Conservation (phyloP, 2,329 filamentous ascomycete species). For the Coniochaeta prunicola region DNA sequence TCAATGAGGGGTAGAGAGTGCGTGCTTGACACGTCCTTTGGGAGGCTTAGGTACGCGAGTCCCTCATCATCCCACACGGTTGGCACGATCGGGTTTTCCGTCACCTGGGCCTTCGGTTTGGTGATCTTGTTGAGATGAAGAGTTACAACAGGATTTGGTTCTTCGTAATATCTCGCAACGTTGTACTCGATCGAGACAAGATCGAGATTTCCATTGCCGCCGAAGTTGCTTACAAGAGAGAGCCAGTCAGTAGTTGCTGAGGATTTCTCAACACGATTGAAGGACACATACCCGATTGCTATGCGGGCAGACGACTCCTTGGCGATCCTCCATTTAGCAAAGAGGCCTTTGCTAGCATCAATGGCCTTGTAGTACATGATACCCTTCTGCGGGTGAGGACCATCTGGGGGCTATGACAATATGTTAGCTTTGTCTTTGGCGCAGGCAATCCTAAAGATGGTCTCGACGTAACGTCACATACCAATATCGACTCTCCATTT, state of each 20-base stretch:
- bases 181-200: background rate
- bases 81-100: background rate
- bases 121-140: background rate
- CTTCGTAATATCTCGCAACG: background rate
- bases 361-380: slow-evolving; percentile 3
- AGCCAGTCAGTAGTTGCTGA: background rate
- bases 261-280: background rate
- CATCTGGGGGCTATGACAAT: background rate
- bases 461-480: background rate
- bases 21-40: background rate
- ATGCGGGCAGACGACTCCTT: slow-evolving; percentile 1
- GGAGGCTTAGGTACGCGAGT: background rate
- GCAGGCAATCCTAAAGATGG: background rate
- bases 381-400: background rate
- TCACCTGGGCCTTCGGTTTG: background rate
- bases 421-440: background rate
- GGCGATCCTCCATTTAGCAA: background rate
- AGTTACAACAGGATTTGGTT: background rate
- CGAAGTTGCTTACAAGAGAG: background rate
- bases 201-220: slow-evolving; percentile 1
- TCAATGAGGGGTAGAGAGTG: background rate
- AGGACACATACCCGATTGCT: background rate
- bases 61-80: slow-evolving; percentile 1
- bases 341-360: background rate
- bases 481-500: background rate